A percentile compares a stretch with the other conserved stretches of the same genome.
Evolutionary conservation across 768 basidiomycete species (phyloP).

Genomic region (Pleurotus eryngii): DNA sequence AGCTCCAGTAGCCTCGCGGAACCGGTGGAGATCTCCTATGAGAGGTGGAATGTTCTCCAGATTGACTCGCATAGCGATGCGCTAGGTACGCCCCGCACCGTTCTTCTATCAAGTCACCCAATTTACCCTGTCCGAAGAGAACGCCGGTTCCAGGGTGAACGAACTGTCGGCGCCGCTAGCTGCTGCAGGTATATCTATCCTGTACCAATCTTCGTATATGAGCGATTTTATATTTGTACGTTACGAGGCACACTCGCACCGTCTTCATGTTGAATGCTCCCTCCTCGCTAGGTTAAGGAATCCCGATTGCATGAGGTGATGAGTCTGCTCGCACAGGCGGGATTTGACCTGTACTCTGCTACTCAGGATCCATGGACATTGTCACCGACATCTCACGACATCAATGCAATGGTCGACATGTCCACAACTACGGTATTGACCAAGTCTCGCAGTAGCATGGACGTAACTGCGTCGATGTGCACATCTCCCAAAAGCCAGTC

Average conservation of each 20-base stretch:
- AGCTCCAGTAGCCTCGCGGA: slow-evolving; percentile 28
- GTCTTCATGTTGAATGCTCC: slow-evolving; percentile 10
- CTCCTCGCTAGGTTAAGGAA: slow-evolving; percentile 57
- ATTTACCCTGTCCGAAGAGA: slow-evolving; percentile 37
- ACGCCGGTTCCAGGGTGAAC: slow-evolving; percentile 67
- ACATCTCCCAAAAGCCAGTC: slow-evolving; percentile 5
- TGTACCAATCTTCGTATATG: slow-evolving; percentile 82
- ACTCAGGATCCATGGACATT: slow-evolving; percentile 25
- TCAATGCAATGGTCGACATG: slow-evolving; percentile 16
- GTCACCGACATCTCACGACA: slow-evolving; percentile 17
- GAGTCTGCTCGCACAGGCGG: slow-evolving; percentile 53
- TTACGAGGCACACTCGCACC: slow-evolving; percentile 10
- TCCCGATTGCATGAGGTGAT: slow-evolving; percentile 61
- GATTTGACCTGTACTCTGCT: slow-evolving; percentile 62
- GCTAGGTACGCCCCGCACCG: slow-evolving; percentile 42
- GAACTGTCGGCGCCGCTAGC: slow-evolving; percentile 77
- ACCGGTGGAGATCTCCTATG: slow-evolving; percentile 66
- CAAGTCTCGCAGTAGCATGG: slow-evolving; percentile 39
- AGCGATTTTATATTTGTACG: slow-evolving; percentile 80
- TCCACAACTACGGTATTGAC: slow-evolving; percentile 40
- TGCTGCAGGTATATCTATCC: slow-evolving; percentile 73
- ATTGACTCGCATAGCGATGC: slow-evolving; percentile 77
- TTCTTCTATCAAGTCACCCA: slow-evolving; percentile 8
- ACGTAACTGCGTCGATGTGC: slow-evolving; percentile 19
- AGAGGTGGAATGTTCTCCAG: slow-evolving; percentile 77